Conservation (phyloP, 2,329 filamentous ascomycete genomes). For the Hypoxylon sp. region DNA sequence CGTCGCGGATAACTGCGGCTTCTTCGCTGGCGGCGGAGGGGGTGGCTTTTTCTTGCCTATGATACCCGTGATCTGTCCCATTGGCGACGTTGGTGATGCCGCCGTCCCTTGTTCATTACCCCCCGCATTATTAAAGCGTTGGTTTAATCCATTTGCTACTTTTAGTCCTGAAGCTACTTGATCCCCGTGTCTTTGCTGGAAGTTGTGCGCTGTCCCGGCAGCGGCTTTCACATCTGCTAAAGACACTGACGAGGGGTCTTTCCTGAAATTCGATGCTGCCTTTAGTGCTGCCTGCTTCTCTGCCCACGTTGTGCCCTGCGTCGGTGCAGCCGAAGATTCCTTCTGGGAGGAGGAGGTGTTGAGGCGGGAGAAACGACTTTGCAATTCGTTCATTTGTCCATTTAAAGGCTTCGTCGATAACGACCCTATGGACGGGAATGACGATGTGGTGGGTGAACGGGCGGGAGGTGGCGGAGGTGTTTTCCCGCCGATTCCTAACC, state of each 20-base stretch:
- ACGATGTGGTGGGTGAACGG: slow-evolving; percentile 46
- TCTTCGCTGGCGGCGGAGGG: slow-evolving; percentile 61
- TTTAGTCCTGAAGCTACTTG: slow-evolving; percentile 74
- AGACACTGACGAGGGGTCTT: slow-evolving; percentile 74
- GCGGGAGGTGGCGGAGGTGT: slow-evolving; percentile 52
- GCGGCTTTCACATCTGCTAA: slow-evolving; percentile 70
- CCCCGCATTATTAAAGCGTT: slow-evolving; percentile 62
- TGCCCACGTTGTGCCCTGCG: slow-evolving; percentile 72
- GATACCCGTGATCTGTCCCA: slow-evolving; percentile 35
- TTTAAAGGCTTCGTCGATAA: slow-evolving; percentile 29
- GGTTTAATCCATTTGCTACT: slow-evolving; percentile 70
- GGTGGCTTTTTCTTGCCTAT: slow-evolving; percentile 68
- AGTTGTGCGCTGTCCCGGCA: slow-evolving; percentile 75
- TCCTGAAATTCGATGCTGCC: slow-evolving; percentile 72
- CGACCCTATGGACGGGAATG: slow-evolving; percentile 41
- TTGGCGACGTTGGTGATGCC: slow-evolving; percentile 23
- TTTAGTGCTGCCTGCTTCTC: slow-evolving; percentile 75
- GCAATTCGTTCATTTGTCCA: slow-evolving; percentile 74
- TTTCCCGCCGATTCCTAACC: slow-evolving; percentile 74
- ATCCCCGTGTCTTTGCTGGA: slow-evolving; percentile 78
- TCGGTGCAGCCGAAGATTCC: slow-evolving; percentile 52
- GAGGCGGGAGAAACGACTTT: slow-evolving; percentile 75
- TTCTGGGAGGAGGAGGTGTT: slow-evolving; percentile 52
- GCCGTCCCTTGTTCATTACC: slow-evolving; percentile 9
- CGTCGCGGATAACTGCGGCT: slow-evolving; percentile 57